Percentiles rank a stretch among this genome's conserved stretches.
Conservation (phyloP, 148 eudicot species). For the Arctostaphylos glauca region DNA sequence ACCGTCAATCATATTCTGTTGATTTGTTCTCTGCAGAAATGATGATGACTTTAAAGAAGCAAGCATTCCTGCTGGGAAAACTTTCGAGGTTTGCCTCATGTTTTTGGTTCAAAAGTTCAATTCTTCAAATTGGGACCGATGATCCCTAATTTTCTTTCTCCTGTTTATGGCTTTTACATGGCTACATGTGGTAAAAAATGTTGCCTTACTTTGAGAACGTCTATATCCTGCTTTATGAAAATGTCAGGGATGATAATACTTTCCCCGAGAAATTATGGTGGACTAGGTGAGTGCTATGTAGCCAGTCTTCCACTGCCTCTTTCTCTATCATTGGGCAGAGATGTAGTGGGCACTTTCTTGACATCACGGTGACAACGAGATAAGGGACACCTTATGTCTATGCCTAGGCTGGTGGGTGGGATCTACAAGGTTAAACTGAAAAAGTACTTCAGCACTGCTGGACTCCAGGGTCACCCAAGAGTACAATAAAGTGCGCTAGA, state of each 20-base stretch:
- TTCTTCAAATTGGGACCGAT: slow-evolving; percentile 9
- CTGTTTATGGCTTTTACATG: not conserved
- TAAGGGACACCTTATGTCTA: not conserved
- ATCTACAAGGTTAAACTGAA: not conserved
- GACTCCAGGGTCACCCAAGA: not conserved
- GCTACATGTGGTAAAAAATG: not conserved
- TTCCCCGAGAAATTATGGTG: not conserved
- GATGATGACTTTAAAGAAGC: slow-evolving; percentile 73
- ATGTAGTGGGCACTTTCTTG: not conserved
- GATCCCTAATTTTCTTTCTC: not conserved
- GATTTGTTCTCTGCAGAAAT: slow-evolving; percentile 33
- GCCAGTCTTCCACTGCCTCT: not conserved
- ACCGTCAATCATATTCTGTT: not conserved
- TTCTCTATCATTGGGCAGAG: not conserved
- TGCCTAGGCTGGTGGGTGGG: not conserved
- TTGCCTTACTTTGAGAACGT: not conserved
- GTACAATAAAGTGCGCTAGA: not conserved
- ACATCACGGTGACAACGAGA: not conserved
- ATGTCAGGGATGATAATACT: not conserved
- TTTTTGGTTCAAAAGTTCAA: not conserved
- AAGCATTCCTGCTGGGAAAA: slow-evolving; percentile 76
- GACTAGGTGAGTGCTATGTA: too few species aligned
- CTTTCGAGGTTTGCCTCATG: slow-evolving; percentile 65
- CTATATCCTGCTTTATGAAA: not conserved
- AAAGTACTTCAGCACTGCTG: not conserved